Percentiles rank a stretch among this genome's conserved stretches.
Evolutionary conservation across 768 basidiomycete genomes (phyloP).

Genomic region (Kwoniella shandongensis): DNA sequence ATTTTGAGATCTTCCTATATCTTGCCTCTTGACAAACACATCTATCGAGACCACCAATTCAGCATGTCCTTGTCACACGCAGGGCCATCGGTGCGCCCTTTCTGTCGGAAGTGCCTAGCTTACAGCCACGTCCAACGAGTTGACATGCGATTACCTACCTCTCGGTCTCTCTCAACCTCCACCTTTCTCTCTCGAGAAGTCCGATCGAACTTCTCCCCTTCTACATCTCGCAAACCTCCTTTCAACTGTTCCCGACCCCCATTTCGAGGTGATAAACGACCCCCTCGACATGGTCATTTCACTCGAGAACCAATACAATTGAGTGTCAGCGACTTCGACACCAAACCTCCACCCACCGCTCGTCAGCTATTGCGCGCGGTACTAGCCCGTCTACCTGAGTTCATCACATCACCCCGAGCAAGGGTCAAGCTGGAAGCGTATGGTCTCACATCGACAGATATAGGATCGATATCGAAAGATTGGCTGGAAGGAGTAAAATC

Average conservation of each 20-base stretch:
- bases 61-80: conserved; percentile 12
- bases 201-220: not conserved
- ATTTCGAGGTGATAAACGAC: too few relatives aligned
- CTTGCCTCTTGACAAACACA: too few relatives aligned
- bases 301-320: conserved; percentile 10
- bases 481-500: conserved; percentile 15
- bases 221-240: not conserved
- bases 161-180: not conserved
- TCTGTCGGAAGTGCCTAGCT: not conserved
- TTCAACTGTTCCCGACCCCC: conserved; percentile 2
- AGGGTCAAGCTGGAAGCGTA: conserved; percentile 26
- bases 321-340: conserved; percentile 20
- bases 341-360: conserved; percentile 18
- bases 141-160: not conserved
- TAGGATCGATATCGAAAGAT: not conserved
- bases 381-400: conserved; percentile 30
- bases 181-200: not conserved
- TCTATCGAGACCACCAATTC: not conserved
- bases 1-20: too few relatives aligned
- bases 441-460: conserved; percentile 8
- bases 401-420: conserved; percentile 18
- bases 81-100: conserved; percentile 8
- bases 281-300: not conserved
- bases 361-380: conserved; percentile 13
- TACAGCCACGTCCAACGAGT: too few relatives aligned